These are phyloP conservation scores for Populus tomentosa DNA, from an alignment of 441 rosid species.

Conservation along the genomic window DNA sequence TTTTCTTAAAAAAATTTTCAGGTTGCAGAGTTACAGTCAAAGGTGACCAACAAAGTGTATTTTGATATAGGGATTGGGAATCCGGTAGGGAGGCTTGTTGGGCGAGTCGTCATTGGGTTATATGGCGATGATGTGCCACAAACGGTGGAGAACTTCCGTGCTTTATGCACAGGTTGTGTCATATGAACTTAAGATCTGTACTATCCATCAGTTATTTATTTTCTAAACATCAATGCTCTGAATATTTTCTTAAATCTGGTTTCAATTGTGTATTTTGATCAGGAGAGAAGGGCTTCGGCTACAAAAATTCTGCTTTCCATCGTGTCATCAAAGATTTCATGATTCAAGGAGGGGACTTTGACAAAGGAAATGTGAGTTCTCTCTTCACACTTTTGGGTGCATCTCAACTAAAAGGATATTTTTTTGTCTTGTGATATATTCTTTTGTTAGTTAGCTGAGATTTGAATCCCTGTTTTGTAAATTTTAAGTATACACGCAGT, in stretches of 20 bases:
- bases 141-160: conserved; percentile 92
- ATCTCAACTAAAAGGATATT: neutral
- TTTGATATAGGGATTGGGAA: conserved; percentile 91
- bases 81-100: conserved; percentile 81
- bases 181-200: neutral
- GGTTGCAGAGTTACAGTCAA: conserved; percentile 60
- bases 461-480: neutral
- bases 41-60: conserved; percentile 84
- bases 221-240: neutral
- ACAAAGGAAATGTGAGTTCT: conserved; percentile 84
- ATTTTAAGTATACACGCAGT: neutral
- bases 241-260: neutral
- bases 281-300: conserved; percentile 99
- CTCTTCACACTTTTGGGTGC: neutral
- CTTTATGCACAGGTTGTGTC: conserved; percentile 81
- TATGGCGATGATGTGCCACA: conserved; percentile 95
- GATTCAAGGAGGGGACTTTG: conserved; percentile 99
- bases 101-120: conserved; percentile 87
- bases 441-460: neutral
- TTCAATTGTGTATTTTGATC: conserved; percentile 16
- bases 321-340: conserved; percentile 96
- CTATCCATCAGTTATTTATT: neutral
- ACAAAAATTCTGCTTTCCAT: conserved; percentile 73
- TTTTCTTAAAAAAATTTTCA: conserved; percentile 15
- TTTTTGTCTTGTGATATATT: neutral